Evolutionary conservation across 2,329 filamentous ascomycete genomes (phyloP), one percentile per base, ranked within the genome.

Genomic region (Botrytis porri): DNA sequence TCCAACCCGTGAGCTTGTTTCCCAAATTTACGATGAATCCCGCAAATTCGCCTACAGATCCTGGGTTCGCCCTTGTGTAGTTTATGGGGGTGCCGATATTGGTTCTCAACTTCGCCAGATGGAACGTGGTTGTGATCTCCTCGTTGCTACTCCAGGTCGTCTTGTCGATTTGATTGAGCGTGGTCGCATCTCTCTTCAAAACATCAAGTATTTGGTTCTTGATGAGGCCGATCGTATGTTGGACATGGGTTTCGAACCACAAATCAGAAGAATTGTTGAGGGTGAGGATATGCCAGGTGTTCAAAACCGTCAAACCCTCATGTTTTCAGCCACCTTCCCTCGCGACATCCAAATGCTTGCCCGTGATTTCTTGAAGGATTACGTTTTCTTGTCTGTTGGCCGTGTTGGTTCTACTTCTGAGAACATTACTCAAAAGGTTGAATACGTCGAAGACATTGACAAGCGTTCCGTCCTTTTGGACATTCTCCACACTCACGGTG

Each of bases 211-310:
- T 83, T 89, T 99, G 75, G 94, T 99, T 80, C 93, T 99, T 72
- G 96, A 99, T 80, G 96, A 99, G 89, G 96, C 96, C 84, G 96
- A 99, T 87, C 96, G 96, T 83, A 99, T 99, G 96, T 88, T 99
- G 88, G 96, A 99, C 89, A 99, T 99, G 96, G 96, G 96, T 96
- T 99, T 99, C 88, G 96, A 99, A 88, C 96, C 96, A 81, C 96
- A 99, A 86, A 99, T 99, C 82, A 95, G 96, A 81, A 93, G 95
- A 80, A 98, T 99, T 81, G 96, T 99, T 63, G 95, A 98, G 85
- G 94, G 94, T 75, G 96, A 98, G 85, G 96, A 99, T 80, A 99
- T 99, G 96, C 96, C 96, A 73, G 84, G 84, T 70, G 93, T 95
- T 75, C 86, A 90, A 77, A 86, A 88, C 79, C 95, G 96, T 81